Base-by-base conservation (phyloP, 106 monocot species). In the Phalaenopsis equestris region DNA sequence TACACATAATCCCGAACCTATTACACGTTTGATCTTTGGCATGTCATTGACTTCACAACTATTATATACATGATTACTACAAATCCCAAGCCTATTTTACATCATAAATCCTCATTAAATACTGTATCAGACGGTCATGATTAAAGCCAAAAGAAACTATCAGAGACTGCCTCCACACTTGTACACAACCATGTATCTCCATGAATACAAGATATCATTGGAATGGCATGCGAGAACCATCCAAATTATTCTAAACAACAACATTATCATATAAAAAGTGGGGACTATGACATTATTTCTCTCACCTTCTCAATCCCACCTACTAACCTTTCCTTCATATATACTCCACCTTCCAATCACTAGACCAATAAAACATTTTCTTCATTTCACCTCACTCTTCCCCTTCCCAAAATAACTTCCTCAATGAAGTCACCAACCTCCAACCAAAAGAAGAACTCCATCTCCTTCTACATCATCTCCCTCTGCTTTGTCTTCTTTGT, bases 401-500 rank as follows among this genome's bases (percentile, higher is more conserved):
- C 30, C 15, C 12, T 38, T 6, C 11, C 11, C 70, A 74, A 41
- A 45, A 17, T 2, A 74, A 74, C 15, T 18, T 30, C 55, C 38
- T 12, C 67, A 58, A 65, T 65, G 48, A 49, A 75, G 24, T 55
- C 86, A 6, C 68, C 65, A 36, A 38, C 81, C 46, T 82, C 84
- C 48, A 73, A 58, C 42, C 67, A 77, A 8, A 81, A 57, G 42
- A 84, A 82, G 73, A 81, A 4, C 76, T 58, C 89, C 57, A 78
- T 77, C 68, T 83, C 81, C 73, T 80, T 85, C 30, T 87, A 64
- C 76, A 19, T 85, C 74, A 38, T 84, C 48, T 65, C 82, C 76
- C 4, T 84, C 17, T 76, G 79, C 83, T 83, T 91, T 87, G 79
- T 91, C 64, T 68, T 85, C 80, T 80, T 89, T 56, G 65, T 89